Base-by-base conservation (phyloP, 2,329 filamentous ascomycete genomes). In the Claviceps arundinis region DNA sequence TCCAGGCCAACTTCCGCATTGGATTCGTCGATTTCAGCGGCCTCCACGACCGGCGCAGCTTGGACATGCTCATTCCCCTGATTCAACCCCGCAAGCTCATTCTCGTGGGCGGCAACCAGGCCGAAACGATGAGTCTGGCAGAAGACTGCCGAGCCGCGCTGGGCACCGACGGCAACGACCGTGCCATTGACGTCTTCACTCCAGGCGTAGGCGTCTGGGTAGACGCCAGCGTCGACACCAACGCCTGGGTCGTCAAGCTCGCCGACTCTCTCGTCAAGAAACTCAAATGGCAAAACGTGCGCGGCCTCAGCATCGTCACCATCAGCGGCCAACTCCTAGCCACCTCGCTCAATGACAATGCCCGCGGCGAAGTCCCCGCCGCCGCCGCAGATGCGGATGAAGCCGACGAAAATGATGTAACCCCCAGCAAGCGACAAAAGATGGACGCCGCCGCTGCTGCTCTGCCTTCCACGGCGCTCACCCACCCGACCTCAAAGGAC, bases 71-170 rank as follows among this genome's bases (percentile, higher is more conserved):
- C 51, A 89, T 98, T 48, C 93, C 93, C 0, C 78, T 97, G 5
- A 95, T 98, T 58, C 84, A 90, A 61, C 93, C 93, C 5, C 84
- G 91, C 51, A 98, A 98, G 66, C 77, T 98, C 50, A 94, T 98
- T 56, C 76, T 98, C n/a, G 80, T 95, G 2, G 86, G 85, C 34
- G 93, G 93, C 30, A 84, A 79, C 61, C 74, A 78, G 55, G 80
- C 84, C 17, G 93, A 98, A 65, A 97, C 91, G 0, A 70, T 78
- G 52, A 74, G 81, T 2, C 76, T 97, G 22, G 90, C 91, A 1
- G 76, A 80, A 8, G 89, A 95, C 66, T 95, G 89, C 66, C 81
- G 84, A 54, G 82, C 82, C 59, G 72, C 89, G 0, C 70, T 84
- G 37, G 69, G 70, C n/a, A 68, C 65, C 13, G 70, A 72, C 5